These are phyloP conservation scores for Pistacia vera DNA, from an alignment of 345 rosid genomes.

Conservation along the genomic window DNA sequence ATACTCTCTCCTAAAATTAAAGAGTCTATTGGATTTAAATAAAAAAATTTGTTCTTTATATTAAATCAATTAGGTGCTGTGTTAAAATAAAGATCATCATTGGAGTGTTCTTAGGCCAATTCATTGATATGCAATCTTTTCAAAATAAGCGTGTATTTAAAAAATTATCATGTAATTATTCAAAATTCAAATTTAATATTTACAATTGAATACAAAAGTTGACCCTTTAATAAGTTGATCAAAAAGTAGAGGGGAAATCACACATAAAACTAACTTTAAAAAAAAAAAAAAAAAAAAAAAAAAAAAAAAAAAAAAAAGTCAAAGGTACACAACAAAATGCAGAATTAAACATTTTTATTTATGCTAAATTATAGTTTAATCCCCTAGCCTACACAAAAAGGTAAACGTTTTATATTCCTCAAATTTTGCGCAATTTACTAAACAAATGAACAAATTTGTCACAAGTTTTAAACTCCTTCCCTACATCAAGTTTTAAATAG, in stretches of 20 bases:
- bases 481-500: not conserved
- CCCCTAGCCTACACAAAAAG: not conserved
- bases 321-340: constrained; percentile 5
- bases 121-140: not conserved
- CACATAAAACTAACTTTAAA: not conserved
- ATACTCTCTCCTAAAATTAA: too few relatives aligned
- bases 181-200: not conserved
- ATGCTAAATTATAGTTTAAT: not conserved
- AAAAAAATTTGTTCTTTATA: too few relatives aligned
- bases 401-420: not conserved
- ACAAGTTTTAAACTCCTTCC: not conserved
- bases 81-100: too few relatives aligned
- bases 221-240: not conserved
- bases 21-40: too few relatives aligned
- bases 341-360: not conserved
- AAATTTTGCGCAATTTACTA: not conserved
- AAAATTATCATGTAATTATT: not conserved
- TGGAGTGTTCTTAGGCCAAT: not conserved
- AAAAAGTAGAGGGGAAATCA: constrained; percentile 13
- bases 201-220: not conserved
- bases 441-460: constrained; percentile 15
- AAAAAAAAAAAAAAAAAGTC: not conserved
- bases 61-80: too few relatives aligned
- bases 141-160: not conserved
- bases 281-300: too few relatives aligned